Percentiles rank a stretch among this genome's conserved stretches.
phyloP scores from a whole-genome alignment of 441 rosid genomes.

The Viola pubescens region DNA sequence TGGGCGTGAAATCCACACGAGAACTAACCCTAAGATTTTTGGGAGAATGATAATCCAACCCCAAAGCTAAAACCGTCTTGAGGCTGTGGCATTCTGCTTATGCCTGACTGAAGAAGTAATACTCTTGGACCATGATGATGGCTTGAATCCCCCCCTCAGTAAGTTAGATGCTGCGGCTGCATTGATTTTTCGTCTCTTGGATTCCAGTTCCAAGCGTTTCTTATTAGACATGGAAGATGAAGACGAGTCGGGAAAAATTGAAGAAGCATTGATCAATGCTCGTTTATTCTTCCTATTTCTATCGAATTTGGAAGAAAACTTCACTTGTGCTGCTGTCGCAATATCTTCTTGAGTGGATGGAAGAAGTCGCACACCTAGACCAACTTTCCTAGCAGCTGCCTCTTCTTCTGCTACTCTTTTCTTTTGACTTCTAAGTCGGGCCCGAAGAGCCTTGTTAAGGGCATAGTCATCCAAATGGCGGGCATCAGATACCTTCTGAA shows the following conservation, averaged over 20 bases:
- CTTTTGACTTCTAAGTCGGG: conserved; percentile 68
- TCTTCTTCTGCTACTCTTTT: conserved; percentile 85
- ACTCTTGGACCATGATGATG: conserved; percentile 50
- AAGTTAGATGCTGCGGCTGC: conserved; percentile 54
- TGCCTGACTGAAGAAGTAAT: conserved; percentile 24
- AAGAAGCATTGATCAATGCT: conserved; percentile 51
- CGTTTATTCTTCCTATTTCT: conserved; percentile 65
- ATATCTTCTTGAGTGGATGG: conserved; percentile 57
- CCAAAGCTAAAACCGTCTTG: conserved; percentile 32
- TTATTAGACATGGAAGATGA: conserved; percentile 33
- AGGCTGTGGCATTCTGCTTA: conserved; percentile 23
- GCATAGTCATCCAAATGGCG: conserved; percentile 79
- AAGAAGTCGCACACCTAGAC: conserved; percentile 72
- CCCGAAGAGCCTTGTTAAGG: conserved; percentile 67
- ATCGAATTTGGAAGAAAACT: conserved; percentile 62
- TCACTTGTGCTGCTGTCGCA: conserved; percentile 44
- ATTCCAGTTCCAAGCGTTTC: conserved; percentile 53
- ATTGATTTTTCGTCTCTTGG: conserved; percentile 70
- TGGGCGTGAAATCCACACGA: too few species aligned
- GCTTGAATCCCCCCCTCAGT: conserved; percentile 57
- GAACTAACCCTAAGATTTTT: too few species aligned
- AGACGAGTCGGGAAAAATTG: conserved; percentile 55
- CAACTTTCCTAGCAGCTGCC: conserved; percentile 53
- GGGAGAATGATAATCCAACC: too few species aligned
- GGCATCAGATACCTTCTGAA: conserved; percentile 71